Evolutionary conservation across 306 rosid genomes (phyloP).

Genomic region (Medicago ruthenica): DNA sequence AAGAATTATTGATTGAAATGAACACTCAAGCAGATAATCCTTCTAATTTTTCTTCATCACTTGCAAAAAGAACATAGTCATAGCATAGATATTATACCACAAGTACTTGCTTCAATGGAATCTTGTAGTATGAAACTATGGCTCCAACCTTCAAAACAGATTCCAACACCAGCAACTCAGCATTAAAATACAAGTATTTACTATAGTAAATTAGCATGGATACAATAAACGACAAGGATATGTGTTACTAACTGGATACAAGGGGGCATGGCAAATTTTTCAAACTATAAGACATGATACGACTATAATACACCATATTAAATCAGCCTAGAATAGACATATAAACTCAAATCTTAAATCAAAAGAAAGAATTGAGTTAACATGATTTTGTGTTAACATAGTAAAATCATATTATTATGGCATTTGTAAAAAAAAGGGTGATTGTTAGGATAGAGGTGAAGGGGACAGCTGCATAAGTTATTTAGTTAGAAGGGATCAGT

Average conservation of each 20-base stretch:
- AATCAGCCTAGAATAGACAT: background rate
- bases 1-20: constrained; percentile 24
- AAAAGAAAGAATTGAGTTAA: constrained; percentile 19
- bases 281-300: constrained; percentile 1
- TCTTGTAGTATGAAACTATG: constrained; percentile 85
- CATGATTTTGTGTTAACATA: constrained; percentile 15
- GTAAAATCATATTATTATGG: constrained; percentile 18
- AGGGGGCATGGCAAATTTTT: background rate
- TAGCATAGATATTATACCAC: constrained; percentile 65
- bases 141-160: constrained; percentile 80
- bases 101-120: constrained; percentile 90
- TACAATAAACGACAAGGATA: background rate
- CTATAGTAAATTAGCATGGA: background rate
- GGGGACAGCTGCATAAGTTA: background rate
- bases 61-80: constrained; percentile 22
- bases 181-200: constrained; percentile 33
- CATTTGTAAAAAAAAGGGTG: background rate
- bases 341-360: constrained; percentile 17
- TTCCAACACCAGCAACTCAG: constrained; percentile 44
- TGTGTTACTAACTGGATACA: background rate
- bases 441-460: background rate
- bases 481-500: background rate
- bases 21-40: constrained; percentile 31
- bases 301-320: background rate
- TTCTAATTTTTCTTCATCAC: constrained; percentile 27